phyloP scores from a whole-genome alignment of 148 eudicot species.

The Rhododendron ferrugineum region DNA sequence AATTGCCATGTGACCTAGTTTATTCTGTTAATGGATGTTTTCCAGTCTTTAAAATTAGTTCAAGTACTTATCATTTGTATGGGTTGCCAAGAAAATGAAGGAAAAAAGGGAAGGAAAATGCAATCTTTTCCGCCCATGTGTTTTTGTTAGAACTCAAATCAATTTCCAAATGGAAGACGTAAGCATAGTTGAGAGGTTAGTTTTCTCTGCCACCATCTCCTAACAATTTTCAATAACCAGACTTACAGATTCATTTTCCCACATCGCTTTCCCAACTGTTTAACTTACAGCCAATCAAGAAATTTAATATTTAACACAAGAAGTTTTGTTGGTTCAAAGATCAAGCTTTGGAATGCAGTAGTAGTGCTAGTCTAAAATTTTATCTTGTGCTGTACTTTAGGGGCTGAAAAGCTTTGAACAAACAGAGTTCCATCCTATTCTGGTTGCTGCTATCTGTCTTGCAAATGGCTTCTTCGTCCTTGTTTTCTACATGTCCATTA shows the following conservation, averaged over 20 bases:
- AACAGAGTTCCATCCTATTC: background rate
- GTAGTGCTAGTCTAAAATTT: background rate
- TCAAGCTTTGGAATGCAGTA: background rate
- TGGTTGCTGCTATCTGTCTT: background rate
- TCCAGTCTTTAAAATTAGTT: background rate
- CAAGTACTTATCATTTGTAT: background rate
- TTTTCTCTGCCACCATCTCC: background rate
- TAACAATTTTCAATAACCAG: conserved; percentile 10
- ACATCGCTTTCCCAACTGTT: background rate
- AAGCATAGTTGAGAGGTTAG: too few species aligned
- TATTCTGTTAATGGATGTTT: background rate
- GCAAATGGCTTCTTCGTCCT: conserved; percentile 44
- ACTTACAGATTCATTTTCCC: background rate
- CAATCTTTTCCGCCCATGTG: background rate
- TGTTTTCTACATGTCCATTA: conserved; percentile 30
- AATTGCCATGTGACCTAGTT: background rate
- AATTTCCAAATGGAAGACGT: background rate
- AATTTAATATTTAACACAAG: background rate
- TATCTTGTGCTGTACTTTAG: background rate
- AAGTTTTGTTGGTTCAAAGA: background rate
- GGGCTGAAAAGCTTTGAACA: conserved; percentile 1
- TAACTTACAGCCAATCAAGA: background rate
- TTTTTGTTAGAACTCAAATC: background rate
- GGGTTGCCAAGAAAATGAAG: background rate
- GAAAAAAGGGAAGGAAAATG: conserved; percentile 9